Base-by-base conservation (phyloP, 2,329 filamentous ascomycete genomes). In the Coniosporium tulheliwenetii region DNA sequence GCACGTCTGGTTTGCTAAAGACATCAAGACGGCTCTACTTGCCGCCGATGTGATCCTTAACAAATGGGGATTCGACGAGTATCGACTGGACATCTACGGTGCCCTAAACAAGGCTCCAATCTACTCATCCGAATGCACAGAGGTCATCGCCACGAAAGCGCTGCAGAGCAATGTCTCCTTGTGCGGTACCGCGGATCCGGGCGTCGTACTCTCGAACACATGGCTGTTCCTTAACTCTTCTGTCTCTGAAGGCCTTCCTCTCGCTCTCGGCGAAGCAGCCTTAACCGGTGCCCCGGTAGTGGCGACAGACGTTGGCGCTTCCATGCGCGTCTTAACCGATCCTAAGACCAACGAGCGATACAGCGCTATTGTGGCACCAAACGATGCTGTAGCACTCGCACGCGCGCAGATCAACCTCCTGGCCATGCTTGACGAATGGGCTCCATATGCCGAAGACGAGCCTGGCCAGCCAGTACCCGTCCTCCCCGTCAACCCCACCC, bases 41-140 rank as follows among this genome's bases (percentile, higher is more conserved):
- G 73, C 75, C 5, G 75, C 75, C 1, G 75, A 79, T 48, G 70
- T 79, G 45, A 78, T 79, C 45, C 68, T 77, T 47, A 78, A 79
- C 51, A 66, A 74, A 48, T 79, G 70, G 66, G 74, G 75, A n/a
- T 78, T 79, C 55, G 68, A 65, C 35, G 74, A 79, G 44, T 79
- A 79, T 54, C 65, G 69, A 40, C 65, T 79, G 2, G 67, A 75
- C 43, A 70, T 79, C 13, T 79, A 79, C 49, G 75, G 75, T 9
- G 73, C 73, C 13, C 70, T 77, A 41, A 75, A 79, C 53, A 74
- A 75, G 45, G 67, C 74, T 16, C 75, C 75, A 0, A 67, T 71
- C 1, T 77, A 77, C 49, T 73, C 72, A 1, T 72, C 71, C 0
- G 71, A 69, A 50, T 76, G 67, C 56, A 70, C 68, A 52, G 71